A percentile compares a stretch with the other conserved stretches of the same genome.
Evolutionary conservation across 495 filamentous ascomycete genomes (phyloP).

Genomic region (Venustampulla echinocandica): DNA sequence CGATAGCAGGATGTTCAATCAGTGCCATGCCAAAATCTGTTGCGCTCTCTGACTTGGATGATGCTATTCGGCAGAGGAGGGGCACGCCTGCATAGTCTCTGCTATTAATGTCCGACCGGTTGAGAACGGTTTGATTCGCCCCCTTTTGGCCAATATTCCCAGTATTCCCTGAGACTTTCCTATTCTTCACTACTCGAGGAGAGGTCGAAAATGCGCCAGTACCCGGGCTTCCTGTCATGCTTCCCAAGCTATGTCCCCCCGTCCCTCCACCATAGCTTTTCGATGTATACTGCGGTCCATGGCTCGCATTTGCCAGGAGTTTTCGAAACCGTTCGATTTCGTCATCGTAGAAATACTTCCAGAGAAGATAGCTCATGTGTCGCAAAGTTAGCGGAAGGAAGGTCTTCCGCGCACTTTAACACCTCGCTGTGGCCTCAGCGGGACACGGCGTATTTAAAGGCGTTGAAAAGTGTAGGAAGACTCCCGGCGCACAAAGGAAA

Average conservation of each 20-base stretch:
- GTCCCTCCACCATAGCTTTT: conserved; percentile 29
- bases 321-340: conserved; percentile 86
- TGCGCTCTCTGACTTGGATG: conserved; percentile 58
- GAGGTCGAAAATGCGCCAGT: conserved; percentile 36
- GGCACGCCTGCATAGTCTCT: conserved; percentile 72
- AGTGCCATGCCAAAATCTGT: conserved; percentile 66
- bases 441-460: conserved; percentile 80
- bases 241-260: conserved; percentile 16
- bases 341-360: conserved; percentile 93
- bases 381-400: conserved; percentile 29
- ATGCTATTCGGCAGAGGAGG: conserved; percentile 77
- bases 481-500: conserved; percentile 6
- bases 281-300: conserved; percentile 38
- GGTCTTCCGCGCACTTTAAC: conserved; percentile 55
- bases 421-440: conserved; percentile 78
- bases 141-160: conserved; percentile 12
- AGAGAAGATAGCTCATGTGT: conserved; percentile 94
- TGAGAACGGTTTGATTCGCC: conserved; percentile 5
- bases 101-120: conserved; percentile 61
- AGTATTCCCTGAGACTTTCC: conserved; percentile 33
- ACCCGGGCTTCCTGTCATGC: conserved; percentile 16
- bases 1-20: conserved; percentile 70
- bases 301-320: conserved; percentile 60
- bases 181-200: conserved; percentile 36
- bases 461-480: conserved; percentile 23